These are phyloP conservation scores for Acorus calamus DNA, from an alignment of 106 monocot genomes.

Conservation along the genomic window DNA sequence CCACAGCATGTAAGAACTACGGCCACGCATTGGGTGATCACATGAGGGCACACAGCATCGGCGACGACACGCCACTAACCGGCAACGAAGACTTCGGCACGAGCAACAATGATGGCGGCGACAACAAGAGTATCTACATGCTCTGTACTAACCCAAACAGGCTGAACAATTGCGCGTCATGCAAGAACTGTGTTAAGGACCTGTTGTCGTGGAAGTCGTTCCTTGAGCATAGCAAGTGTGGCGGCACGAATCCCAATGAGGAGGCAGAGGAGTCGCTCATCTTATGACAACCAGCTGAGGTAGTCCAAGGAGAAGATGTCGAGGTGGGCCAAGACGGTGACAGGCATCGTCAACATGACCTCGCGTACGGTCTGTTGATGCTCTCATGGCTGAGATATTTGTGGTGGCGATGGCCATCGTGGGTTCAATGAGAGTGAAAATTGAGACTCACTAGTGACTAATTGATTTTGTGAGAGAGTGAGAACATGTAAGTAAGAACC, in stretches of 20 bases:
- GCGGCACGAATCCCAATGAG: constrained; percentile 14
- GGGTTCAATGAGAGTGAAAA: too few relatives aligned
- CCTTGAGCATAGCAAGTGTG: constrained; percentile 47
- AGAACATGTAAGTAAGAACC: too few relatives aligned
- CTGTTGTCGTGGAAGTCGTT: constrained; percentile 67
- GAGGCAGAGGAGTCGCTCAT: not conserved
- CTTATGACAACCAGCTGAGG: constrained; percentile 1
- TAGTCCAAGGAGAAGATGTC: constrained; percentile 66
- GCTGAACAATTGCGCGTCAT: constrained; percentile 22
- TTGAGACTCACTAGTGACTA: too few relatives aligned
- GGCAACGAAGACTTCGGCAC: not conserved
- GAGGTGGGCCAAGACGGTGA: constrained; percentile 9
- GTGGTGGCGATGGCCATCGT: too few relatives aligned
- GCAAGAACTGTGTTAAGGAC: constrained; percentile 53
- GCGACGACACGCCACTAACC: not conserved
- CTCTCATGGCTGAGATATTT: too few relatives aligned
- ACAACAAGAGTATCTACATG: constrained; percentile 36
- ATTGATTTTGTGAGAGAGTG: too few relatives aligned
- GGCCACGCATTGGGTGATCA: constrained; percentile 76
- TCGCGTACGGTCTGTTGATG: constrained; percentile 61
- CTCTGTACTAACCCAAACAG: constrained; percentile 49
- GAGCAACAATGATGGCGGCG: not conserved
- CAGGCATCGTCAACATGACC: constrained; percentile 17
- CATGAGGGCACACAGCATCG: constrained; percentile 71
- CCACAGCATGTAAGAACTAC: constrained; percentile 22